These are phyloP conservation scores for Pseudogymnoascus sp. DNA, from an alignment of 2,329 filamentous ascomycete species.

Conservation along the genomic window DNA sequence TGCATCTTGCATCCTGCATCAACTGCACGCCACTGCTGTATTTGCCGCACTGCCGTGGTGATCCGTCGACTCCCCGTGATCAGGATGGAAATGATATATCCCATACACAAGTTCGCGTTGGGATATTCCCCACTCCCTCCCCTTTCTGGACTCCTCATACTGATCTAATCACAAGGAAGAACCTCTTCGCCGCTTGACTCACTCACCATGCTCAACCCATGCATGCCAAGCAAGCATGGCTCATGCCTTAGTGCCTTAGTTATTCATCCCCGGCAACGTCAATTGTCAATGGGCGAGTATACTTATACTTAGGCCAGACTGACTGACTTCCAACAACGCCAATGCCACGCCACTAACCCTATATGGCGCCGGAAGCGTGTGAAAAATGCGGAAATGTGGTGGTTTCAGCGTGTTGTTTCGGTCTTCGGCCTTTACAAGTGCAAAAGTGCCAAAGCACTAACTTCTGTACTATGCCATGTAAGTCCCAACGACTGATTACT, in stretches of 20 bases:
- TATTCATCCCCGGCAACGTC: not conserved
- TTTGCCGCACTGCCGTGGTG: not conserved
- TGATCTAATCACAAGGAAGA: slow-evolving; percentile 1
- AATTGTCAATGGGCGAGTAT: not conserved
- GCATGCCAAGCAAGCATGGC: not conserved
- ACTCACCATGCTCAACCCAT: not conserved
- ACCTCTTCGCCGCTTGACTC: not conserved
- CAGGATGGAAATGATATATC: not conserved
- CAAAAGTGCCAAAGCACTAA: not conserved
- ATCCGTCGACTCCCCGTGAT: not conserved
- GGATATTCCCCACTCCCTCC: not conserved
- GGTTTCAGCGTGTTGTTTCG: not conserved
- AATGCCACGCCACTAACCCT: not conserved
- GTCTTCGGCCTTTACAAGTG: not conserved
- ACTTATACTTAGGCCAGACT: too few relatives aligned
- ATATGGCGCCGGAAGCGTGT: not conserved
- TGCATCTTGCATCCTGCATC: not conserved
- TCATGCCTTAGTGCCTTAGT: not conserved
- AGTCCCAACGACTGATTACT: not conserved
- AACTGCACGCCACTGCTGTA: not conserved
- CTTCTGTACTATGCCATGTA: too few relatives aligned
- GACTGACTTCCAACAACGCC: too few relatives aligned
- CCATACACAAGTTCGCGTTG: not conserved
- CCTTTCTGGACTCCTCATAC: not conserved
- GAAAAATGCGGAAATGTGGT: not conserved